Evolutionary conservation across 2,329 filamentous ascomycete species (phyloP).

Genomic region (Aspergillus sp.): DNA sequence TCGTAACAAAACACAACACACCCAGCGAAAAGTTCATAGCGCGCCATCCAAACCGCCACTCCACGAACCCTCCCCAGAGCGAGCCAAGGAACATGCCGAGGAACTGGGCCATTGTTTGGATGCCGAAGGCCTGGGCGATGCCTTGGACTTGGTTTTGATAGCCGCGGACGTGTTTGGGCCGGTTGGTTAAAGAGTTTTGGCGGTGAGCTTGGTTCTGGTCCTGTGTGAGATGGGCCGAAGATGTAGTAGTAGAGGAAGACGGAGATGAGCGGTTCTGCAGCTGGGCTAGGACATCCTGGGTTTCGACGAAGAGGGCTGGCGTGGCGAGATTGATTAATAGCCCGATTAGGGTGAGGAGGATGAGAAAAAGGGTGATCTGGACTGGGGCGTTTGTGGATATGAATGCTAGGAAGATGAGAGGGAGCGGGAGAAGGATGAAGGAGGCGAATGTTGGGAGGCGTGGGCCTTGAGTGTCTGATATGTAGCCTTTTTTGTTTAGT

Average conservation of each 20-base stretch:
- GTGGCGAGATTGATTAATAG: slow-evolving; percentile 58
- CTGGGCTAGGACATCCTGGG: slow-evolving; percentile 52
- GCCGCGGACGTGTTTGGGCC: neutral
- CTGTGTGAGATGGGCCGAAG: neutral
- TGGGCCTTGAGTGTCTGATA: slow-evolving; percentile 59
- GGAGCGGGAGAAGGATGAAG: slow-evolving; percentile 59
- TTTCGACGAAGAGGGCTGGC: slow-evolving; percentile 70
- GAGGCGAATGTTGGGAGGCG: slow-evolving; percentile 57
- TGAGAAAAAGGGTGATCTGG: slow-evolving; percentile 66
- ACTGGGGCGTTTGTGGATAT: slow-evolving; percentile 56
- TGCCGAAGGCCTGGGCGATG: slow-evolving; percentile 65
- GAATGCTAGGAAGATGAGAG: slow-evolving; percentile 66
- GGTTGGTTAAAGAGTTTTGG: neutral
- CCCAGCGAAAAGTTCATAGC: slow-evolving; percentile 30
- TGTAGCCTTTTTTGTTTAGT: slow-evolving; percentile 41
- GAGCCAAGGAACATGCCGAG: slow-evolving; percentile 62
- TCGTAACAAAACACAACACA: slow-evolving; percentile 27
- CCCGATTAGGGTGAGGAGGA: slow-evolving; percentile 62
- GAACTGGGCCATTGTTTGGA: slow-evolving; percentile 64
- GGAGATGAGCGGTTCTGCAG: slow-evolving; percentile 48
- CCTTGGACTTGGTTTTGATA: slow-evolving; percentile 35
- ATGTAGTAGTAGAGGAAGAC: neutral
- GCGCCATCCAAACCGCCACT: slow-evolving; percentile 34
- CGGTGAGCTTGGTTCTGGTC: neutral
- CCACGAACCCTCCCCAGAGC: slow-evolving; percentile 51